Conservation (phyloP, 2,329 filamentous ascomycete species). For the Colletotrichum neosansevieriae region DNA sequence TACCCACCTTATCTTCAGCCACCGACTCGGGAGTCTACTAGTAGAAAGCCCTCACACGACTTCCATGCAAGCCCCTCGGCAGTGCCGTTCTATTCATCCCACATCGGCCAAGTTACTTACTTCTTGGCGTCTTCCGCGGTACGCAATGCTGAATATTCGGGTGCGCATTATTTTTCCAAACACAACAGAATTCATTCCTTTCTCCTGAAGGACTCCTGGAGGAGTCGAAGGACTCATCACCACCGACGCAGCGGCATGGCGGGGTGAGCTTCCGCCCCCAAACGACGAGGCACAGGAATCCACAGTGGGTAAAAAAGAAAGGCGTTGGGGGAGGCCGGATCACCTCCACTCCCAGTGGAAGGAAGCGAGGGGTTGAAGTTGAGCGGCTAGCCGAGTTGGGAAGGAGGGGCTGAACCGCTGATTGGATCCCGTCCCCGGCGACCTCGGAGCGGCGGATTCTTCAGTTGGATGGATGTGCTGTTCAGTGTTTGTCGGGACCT, state of each 20-base stretch:
- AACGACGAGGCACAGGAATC: not conserved
- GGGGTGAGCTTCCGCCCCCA: not conserved
- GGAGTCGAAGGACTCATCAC: too few relatives aligned
- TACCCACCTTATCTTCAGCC: not conserved
- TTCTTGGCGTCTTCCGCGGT: too few relatives aligned
- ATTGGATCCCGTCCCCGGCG: slow-evolving; percentile 15
- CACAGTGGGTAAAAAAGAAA: not conserved
- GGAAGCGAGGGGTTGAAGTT: not conserved
- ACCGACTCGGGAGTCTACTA: too few relatives aligned
- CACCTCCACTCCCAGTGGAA: not conserved
- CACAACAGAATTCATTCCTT: too few relatives aligned
- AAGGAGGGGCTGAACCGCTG: slow-evolving; percentile 5
- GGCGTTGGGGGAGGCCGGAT: not conserved
- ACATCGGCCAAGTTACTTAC: too few relatives aligned
- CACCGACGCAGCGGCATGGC: slow-evolving; percentile 1
- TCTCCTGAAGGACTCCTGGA: too few relatives aligned
- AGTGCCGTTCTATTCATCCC: not conserved
- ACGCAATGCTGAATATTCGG: too few relatives aligned
- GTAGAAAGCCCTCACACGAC: not conserved
- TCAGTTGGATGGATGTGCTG: slow-evolving; percentile 15
- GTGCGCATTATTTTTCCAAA: too few relatives aligned
- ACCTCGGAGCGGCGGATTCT: slow-evolving; percentile 21
- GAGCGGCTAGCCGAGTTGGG: slow-evolving; percentile 5
- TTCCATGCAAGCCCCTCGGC: not conserved
- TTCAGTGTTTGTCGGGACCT: too few relatives aligned